Percentiles rank a stretch among this genome's conserved stretches.
These are phyloP conservation scores for Cyclotella kingstonii DNA, from an alignment of 108 stramenopile genomes.

Conservation along the genomic window DNA sequence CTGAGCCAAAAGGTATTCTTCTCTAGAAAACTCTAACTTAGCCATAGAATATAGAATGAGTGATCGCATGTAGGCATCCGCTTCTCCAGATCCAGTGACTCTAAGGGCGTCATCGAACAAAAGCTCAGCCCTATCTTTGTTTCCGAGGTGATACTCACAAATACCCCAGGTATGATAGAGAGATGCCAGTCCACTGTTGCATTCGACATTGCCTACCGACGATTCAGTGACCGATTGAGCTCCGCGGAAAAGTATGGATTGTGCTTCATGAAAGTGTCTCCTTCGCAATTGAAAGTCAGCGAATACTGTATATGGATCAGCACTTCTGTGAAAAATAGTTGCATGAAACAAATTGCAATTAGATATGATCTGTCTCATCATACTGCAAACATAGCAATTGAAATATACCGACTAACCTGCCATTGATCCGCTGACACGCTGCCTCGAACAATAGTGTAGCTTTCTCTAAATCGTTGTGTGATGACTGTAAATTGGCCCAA, in stretches of 20 bases:
- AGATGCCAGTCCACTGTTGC: constrained; percentile 43
- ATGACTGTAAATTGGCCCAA: constrained; percentile 64
- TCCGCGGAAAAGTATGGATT: constrained; percentile 54
- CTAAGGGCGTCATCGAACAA: constrained; percentile 76
- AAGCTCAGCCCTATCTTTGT: constrained; percentile 47
- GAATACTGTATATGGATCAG: constrained; percentile 56
- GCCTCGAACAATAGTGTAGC: constrained; percentile 49
- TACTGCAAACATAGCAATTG: too few relatives aligned
- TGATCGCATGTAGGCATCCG: constrained; percentile 47
- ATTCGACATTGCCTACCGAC: constrained; percentile 12
- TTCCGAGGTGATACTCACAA: constrained; percentile 70
- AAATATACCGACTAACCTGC: constrained; percentile 8
- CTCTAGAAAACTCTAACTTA: constrained; percentile 46
- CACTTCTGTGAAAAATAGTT: constrained; percentile 15
- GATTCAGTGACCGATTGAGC: constrained; percentile 45
- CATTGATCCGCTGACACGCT: constrained; percentile 49
- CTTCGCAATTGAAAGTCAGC: constrained; percentile 71
- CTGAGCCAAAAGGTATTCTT: constrained; percentile 65
- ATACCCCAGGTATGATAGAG: constrained; percentile 71
- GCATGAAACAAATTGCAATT: not conserved
- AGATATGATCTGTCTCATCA: too few relatives aligned
- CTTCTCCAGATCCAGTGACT: constrained; percentile 45
- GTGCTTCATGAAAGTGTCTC: constrained; percentile 51
- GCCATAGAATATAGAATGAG: constrained; percentile 69
- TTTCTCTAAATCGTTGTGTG: constrained; percentile 26